Base-by-base conservation (phyloP, 352 stramenopile genomes). In the Blastocystis sp. region DNA sequence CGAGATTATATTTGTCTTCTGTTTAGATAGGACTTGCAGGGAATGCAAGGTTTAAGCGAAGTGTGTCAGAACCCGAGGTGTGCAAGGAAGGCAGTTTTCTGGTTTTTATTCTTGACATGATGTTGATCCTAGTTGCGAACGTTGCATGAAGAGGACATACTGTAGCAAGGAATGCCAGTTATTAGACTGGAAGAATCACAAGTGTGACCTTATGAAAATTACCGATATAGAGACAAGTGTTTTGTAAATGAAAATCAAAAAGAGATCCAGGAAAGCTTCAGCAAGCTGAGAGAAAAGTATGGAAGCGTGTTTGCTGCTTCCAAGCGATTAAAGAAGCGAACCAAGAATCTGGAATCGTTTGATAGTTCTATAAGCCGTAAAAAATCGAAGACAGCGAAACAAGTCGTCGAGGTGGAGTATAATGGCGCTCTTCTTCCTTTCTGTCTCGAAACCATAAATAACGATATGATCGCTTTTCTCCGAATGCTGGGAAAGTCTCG, bases 81-180 rank as follows among this genome's bases (percentile, higher is more conserved):
- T 56, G 70, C 70, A 11, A 80, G 45, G 54, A 80, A 80, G 50
- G 70, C 70, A n/a, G 34, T 64, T 3, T 63, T 80, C 37, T 64
- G 43, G 70, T 80, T 63, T 23, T 5, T 11, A 26, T 41, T 56
- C 7, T 63, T 26, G 3, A 18, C 8, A 15, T 29, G 5, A 66
- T 7, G 47, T 63, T 18, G 13, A 20, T 18, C 23, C 7, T 80
- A 80, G 70, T 64, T 80, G 70, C 20, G 43, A 80, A 29, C 47
- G 70, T 6, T 80, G 70, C 34, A 20, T 80, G 26, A 80, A 80
- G 70, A 6, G 70, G 64, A 80, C 70, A 11, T 80, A 80, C 50
- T 80, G 70, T 34, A 80, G 70, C 23, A 47, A 80, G 54, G 70
- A 80, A 37, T 80, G 70, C 47, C 70, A 80, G 45, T 62, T 80